A percentile compares a stretch with the other conserved stretches of the same genome.
phyloP scores from a whole-genome alignment of 768 basidiomycete genomes.

The Kwoniella dendrophila region DNA sequence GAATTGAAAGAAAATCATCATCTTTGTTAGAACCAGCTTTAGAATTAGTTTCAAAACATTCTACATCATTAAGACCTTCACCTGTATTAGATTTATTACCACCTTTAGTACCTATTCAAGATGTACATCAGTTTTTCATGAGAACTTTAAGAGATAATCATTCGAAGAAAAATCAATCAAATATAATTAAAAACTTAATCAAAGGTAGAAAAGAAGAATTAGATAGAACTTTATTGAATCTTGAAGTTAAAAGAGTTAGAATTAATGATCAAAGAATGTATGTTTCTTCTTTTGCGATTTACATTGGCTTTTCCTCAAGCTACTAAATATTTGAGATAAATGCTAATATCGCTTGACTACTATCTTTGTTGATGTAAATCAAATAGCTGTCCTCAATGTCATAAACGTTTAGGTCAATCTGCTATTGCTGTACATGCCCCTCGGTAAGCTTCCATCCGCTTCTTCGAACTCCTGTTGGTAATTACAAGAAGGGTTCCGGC shows the following conservation, averaged over 20 bases:
- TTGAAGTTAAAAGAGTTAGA: slow-evolving; percentile 81
- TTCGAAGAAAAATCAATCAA: slow-evolving; percentile 67
- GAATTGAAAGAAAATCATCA: slow-evolving; percentile 59
- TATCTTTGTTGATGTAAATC: neutral
- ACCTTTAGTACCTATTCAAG: slow-evolving; percentile 80
- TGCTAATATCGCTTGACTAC: neutral
- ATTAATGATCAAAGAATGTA: slow-evolving; percentile 92
- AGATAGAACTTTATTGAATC: slow-evolving; percentile 68
- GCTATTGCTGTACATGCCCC: slow-evolving; percentile 93
- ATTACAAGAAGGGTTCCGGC: no score
- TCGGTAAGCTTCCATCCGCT: slow-evolving; percentile 60
- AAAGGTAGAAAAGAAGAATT: slow-evolving; percentile 78
- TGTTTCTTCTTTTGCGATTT: slow-evolving; percentile 52
- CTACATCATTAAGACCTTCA: slow-evolving; percentile 75
- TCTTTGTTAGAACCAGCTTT: slow-evolving; percentile 81
- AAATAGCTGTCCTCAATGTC: slow-evolving; percentile 87
- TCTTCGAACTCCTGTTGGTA: no score
- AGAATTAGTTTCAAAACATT: slow-evolving; percentile 81
- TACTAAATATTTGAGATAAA: neutral
- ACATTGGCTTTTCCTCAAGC: neutral
- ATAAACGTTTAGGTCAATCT: slow-evolving; percentile 87
- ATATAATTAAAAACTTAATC: slow-evolving; percentile 69
- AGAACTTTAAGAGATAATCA: slow-evolving; percentile 65
- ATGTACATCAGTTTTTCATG: slow-evolving; percentile 75
- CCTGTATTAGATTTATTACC: slow-evolving; percentile 85